Percentiles rank a stretch among this genome's conserved stretches.
Evolutionary conservation across 495 filamentous ascomycete species (phyloP).

Genomic region (Diplogelasinospora grovesii): DNA sequence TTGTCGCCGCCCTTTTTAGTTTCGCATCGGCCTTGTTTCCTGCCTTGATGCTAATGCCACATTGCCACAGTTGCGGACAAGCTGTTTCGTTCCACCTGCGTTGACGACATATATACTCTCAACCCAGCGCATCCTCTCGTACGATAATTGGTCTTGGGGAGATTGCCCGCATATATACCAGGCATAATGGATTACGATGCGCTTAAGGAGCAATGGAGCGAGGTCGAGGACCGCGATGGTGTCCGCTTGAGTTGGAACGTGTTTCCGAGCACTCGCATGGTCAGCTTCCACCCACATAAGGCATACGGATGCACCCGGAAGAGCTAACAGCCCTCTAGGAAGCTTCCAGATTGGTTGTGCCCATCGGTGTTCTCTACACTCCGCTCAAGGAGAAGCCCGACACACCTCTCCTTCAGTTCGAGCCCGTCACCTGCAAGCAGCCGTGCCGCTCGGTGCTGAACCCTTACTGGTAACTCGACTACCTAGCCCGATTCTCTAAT

Average conservation of each 20-base stretch:
- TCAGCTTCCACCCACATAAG: conserved; percentile 40
- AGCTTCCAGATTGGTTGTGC: conserved; percentile 93
- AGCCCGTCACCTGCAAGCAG: conserved; percentile 94
- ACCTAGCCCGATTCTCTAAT: conserved; percentile 1
- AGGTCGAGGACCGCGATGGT: conserved; percentile 95
- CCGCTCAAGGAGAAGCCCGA: conserved; percentile 94
- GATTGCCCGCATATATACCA: conserved; percentile 1
- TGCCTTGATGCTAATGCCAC: too few relatives aligned
- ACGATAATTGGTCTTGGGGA: neutral
- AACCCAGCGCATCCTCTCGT: too few relatives aligned
- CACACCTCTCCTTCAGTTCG: conserved; percentile 85
- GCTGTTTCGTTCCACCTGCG: too few relatives aligned
- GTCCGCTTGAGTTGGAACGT: conserved; percentile 98
- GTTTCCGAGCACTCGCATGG: conserved; percentile 97
- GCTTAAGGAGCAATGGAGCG: conserved; percentile 95
- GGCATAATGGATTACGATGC: conserved; percentile 48
- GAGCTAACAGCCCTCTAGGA: conserved; percentile 51
- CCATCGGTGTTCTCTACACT: conserved; percentile 94
- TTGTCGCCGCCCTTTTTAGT: too few relatives aligned
- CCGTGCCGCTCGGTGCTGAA: conserved; percentile 96
- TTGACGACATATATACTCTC: too few relatives aligned
- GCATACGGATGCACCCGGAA: conserved; percentile 11
- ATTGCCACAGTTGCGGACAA: too few relatives aligned
- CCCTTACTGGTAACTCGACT: conserved; percentile 83
- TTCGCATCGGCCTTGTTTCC: too few relatives aligned